A percentile compares a stretch with the other conserved stretches of the same genome.
phyloP scores from a whole-genome alignment of 768 basidiomycete species.

The Lactarius hengduanensis region DNA sequence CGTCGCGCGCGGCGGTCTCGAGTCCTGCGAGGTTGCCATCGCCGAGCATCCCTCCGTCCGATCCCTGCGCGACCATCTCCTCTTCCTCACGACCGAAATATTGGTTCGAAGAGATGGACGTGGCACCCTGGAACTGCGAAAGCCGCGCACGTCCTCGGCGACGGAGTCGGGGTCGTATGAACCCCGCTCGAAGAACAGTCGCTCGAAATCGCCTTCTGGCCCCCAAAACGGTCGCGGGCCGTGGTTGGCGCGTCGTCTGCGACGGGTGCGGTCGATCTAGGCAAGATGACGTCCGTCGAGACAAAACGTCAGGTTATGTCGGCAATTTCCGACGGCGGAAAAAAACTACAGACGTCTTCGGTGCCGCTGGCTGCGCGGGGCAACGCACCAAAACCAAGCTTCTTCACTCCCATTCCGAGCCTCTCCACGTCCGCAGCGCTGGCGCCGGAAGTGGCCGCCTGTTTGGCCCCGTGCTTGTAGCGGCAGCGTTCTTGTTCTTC shows the following conservation, averaged over 20 bases:
- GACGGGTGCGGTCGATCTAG: conserved; percentile 31
- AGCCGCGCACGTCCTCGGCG: conserved; percentile 76
- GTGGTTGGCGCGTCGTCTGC: conserved; percentile 65
- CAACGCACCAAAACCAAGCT: conserved; percentile 82
- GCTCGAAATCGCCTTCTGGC: conserved; percentile 94
- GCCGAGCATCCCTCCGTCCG: conserved; percentile 55
- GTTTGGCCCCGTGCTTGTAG: conserved; percentile 34
- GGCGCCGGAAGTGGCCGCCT: conserved; percentile 38
- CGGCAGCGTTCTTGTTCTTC: conserved; percentile 38
- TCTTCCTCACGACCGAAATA: conserved; percentile 93
- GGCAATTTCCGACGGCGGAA: neutral
- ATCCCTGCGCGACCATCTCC: conserved; percentile 43
- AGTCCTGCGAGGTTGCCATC: conserved; percentile 52
- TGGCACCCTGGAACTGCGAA: conserved; percentile 85
- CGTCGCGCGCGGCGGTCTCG: conserved; percentile 71
- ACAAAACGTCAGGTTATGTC: neutral
- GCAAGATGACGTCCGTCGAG: neutral
- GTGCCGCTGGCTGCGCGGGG: conserved; percentile 59
- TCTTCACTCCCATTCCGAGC: conserved; percentile 68
- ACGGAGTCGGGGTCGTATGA: conserved; percentile 73
- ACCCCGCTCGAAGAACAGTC: conserved; percentile 94
- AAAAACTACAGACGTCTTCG: conserved; percentile 26
- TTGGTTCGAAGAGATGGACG: conserved; percentile 90
- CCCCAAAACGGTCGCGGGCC: conserved; percentile 88
- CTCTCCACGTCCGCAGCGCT: conserved; percentile 53